Conservation (phyloP, 495 filamentous ascomycete genomes). For the Neurospora pannonica region DNA sequence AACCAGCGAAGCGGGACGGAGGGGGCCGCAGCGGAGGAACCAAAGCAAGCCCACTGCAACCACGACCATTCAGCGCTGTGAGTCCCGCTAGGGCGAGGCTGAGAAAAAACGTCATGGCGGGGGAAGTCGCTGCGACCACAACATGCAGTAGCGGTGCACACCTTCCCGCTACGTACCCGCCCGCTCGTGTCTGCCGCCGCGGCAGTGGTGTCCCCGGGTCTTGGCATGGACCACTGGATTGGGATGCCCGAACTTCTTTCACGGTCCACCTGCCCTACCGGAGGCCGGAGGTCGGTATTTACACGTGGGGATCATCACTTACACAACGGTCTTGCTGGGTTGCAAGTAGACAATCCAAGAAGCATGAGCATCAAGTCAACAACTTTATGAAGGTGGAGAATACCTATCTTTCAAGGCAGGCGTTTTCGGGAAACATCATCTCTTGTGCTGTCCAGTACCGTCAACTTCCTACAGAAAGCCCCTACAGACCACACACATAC, state of each 20-base stretch:
- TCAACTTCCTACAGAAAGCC: background rate
- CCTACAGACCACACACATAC: background rate
- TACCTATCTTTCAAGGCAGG: background rate
- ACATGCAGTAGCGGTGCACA: background rate
- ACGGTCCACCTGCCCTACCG: background rate
- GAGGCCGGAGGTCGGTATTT: background rate
- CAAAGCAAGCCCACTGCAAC: background rate
- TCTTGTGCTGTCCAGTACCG: background rate
- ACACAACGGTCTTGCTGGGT: background rate
- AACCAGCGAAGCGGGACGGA: background rate
- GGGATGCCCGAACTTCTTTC: background rate
- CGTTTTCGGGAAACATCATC: background rate
- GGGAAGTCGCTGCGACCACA: background rate
- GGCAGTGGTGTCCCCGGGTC: background rate
- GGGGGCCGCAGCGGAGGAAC: background rate
- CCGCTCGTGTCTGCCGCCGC: background rate
- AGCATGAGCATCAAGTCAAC: background rate
- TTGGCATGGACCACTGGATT: background rate
- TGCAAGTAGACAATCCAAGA: background rate
- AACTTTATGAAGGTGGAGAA: background rate
- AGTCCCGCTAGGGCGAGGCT: slow-evolving; percentile 1
- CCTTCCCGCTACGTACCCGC: background rate
- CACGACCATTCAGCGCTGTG: slow-evolving; percentile 7
- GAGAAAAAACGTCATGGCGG: slow-evolving; percentile 5
- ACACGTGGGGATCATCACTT: background rate